A percentile compares a stretch with the other conserved stretches of the same genome.
Conservation (phyloP, 2,329 filamentous ascomycete genomes). For the Blastomyces emzantsi region DNA sequence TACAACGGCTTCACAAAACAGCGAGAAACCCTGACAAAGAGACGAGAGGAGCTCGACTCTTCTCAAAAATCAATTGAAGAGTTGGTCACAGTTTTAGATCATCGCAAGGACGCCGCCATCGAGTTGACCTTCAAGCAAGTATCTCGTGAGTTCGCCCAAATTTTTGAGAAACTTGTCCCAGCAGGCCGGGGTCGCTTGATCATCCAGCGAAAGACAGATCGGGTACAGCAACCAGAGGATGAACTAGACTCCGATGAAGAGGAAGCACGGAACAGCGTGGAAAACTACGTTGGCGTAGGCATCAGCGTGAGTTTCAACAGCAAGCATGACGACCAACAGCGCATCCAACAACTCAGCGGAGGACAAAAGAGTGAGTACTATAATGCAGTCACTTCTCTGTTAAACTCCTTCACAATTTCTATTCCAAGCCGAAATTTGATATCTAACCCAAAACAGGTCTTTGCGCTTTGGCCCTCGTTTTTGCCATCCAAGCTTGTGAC, state of each 20-base stretch:
- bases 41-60: slow-evolving; percentile 76
- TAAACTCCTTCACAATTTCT: neutral
- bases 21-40: slow-evolving; percentile 74
- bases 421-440: slow-evolving; percentile 1
- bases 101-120: slow-evolving; percentile 94
- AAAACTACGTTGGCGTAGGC: slow-evolving; percentile 93
- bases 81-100: slow-evolving; percentile 84
- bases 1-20: slow-evolving; percentile 96
- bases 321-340: slow-evolving; percentile 95
- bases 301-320: slow-evolving; percentile 99
- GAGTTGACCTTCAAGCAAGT: slow-evolving; percentile 98
- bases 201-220: slow-evolving; percentile 84
- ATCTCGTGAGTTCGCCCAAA: slow-evolving; percentile 79
- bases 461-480: slow-evolving; percentile 93
- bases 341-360: slow-evolving; percentile 92
- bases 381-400: neutral
- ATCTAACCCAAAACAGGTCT: slow-evolving; percentile 50
- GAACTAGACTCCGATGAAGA: slow-evolving; percentile 58
- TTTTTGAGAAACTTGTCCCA: slow-evolving; percentile 92
- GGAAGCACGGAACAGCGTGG: slow-evolving; percentile 55
- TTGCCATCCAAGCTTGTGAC: slow-evolving; percentile 97
- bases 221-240: slow-evolving; percentile 49
- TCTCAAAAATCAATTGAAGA: slow-evolving; percentile 84
- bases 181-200: slow-evolving; percentile 84
- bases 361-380: slow-evolving; percentile 79